Evolutionary conservation across 495 filamentous ascomycete species (phyloP).

Genomic region (Hypoxylon fragiforme): DNA sequence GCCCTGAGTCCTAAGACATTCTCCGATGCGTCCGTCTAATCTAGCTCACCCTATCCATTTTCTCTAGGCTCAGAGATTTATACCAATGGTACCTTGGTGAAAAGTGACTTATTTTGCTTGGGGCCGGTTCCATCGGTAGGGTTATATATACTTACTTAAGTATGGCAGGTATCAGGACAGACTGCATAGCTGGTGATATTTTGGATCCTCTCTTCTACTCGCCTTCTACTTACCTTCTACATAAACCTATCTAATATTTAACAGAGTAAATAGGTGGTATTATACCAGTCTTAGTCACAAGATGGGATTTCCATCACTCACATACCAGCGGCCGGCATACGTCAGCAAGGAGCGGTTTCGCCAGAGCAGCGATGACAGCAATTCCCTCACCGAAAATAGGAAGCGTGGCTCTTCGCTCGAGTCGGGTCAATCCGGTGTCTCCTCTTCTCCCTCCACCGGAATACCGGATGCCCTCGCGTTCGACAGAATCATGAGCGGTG

Average conservation of each 20-base stretch:
- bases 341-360: slow-evolving; percentile 37
- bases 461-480: slow-evolving; percentile 72
- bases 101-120: too few relatives aligned
- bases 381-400: slow-evolving; percentile 21
- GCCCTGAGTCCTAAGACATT: slow-evolving; percentile 1
- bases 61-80: background rate
- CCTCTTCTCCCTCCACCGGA: slow-evolving; percentile 45
- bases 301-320: slow-evolving; percentile 42
- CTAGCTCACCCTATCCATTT: background rate
- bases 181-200: too few relatives aligned
- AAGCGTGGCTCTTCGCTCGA: slow-evolving; percentile 29
- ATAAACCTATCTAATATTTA: too few relatives aligned
- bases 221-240: too few relatives aligned
- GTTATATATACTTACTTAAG: too few relatives aligned
- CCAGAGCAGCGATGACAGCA: slow-evolving; percentile 36
- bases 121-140: too few relatives aligned
- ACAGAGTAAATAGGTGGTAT: too few relatives aligned
- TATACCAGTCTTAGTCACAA: too few relatives aligned
- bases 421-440: slow-evolving; percentile 22
- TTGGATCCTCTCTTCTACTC: too few relatives aligned
- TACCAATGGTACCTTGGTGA: too few relatives aligned
- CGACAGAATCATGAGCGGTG: slow-evolving; percentile 70
- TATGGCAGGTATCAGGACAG: too few relatives aligned
- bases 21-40: background rate
- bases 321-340: slow-evolving; percentile 44